These are phyloP conservation scores for Begonia masoniana DNA, from an alignment of 306 rosid species.

Conservation along the genomic window DNA sequence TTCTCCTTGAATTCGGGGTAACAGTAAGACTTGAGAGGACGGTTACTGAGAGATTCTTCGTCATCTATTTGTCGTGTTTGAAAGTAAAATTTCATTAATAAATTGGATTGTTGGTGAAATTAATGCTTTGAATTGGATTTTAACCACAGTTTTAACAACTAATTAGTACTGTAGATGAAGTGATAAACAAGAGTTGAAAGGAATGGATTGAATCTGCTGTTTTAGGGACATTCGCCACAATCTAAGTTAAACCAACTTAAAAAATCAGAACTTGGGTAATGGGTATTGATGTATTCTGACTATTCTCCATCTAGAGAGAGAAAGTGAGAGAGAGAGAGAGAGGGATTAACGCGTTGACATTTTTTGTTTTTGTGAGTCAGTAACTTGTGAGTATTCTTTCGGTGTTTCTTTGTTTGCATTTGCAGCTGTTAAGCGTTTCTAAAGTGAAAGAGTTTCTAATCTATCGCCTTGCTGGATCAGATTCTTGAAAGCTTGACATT, in stretches of 20 bases:
- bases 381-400: no score
- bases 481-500: conserved; percentile 7
- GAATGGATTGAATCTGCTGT: conserved; percentile 2
- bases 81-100: no score
- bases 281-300: conserved; percentile 40
- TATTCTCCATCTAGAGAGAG: conserved; percentile 15
- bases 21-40: no score
- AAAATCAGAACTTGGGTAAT: conserved; percentile 39
- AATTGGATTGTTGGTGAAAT: no score
- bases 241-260: conserved; percentile 5
- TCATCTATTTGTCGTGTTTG: no score
- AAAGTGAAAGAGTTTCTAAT: background rate
- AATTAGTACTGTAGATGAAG: no score
- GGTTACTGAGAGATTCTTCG: no score
- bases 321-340: background rate
- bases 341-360: conserved; percentile 4
- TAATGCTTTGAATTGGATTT: no score
- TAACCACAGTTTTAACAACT: no score
- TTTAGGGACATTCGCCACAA: no score
- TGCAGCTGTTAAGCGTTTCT: background rate
- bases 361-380: background rate
- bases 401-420: background rate
- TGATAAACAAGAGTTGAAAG: background rate
- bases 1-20: no score
- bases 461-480: conserved; percentile 5